Evolutionary conservation across 1,284 basidiomycete species (phyloP).

Genomic region (Apiotrichum sp.): DNA sequence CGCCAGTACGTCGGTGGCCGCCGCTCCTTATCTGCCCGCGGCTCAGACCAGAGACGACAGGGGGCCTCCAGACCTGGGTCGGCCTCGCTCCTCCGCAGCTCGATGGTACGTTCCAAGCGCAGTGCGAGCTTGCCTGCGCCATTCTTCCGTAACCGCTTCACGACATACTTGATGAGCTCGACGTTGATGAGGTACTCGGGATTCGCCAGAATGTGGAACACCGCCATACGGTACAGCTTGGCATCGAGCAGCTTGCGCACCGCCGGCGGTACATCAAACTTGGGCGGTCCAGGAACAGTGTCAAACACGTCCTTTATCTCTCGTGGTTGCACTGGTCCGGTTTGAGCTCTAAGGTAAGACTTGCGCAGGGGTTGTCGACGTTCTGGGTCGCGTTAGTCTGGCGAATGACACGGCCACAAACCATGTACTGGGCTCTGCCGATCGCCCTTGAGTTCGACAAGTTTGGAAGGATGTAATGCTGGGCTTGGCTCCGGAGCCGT

Average conservation of each 20-base stretch:
- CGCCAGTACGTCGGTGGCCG: slow-evolving; percentile 11
- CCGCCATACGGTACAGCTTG: slow-evolving; percentile 31
- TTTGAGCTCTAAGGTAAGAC: no score
- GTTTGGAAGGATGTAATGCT: no score
- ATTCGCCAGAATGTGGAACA: slow-evolving; percentile 29
- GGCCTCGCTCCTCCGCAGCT: background rate
- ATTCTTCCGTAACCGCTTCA: slow-evolving; percentile 16
- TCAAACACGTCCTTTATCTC: background rate
- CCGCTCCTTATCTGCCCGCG: background rate
- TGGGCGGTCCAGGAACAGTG: background rate
- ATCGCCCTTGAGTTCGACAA: no score
- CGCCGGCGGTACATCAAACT: slow-evolving; percentile 16
- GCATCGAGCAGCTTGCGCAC: slow-evolving; percentile 27
- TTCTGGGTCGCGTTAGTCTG: no score
- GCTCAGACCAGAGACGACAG: slow-evolving; percentile 3
- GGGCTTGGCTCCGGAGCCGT: no score
- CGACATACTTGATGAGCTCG: slow-evolving; percentile 17
- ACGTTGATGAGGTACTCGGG: slow-evolving; percentile 26
- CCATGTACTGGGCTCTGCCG: no score
- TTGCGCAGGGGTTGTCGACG: no score
- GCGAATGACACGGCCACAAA: no score
- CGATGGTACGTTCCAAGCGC: slow-evolving; percentile 21
- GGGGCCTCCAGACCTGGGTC: background rate
- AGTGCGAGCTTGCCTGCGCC: slow-evolving; percentile 34
- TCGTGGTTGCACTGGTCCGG: no score